Evolutionary conservation across 176 grass and related monocot genomes (phyloP).

Genomic region (Bolboschoenus planiculmis): DNA sequence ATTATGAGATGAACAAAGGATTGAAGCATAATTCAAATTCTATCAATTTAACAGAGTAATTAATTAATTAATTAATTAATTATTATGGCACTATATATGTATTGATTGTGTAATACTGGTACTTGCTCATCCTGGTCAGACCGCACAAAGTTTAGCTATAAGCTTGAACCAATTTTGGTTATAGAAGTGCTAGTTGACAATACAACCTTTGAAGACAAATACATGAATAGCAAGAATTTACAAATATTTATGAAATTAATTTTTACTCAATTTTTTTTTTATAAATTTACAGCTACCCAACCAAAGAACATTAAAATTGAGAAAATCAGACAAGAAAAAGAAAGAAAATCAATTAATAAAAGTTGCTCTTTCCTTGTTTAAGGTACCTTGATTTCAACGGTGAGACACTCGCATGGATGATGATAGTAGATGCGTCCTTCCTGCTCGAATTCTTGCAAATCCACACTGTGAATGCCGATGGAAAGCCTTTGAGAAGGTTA

Average conservation of each 20-base stretch:
- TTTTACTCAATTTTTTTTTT: background rate
- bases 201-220: background rate
- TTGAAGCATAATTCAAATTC: background rate
- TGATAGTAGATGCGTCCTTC: conserved; percentile 80
- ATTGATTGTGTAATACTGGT: background rate
- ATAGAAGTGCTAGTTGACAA: background rate
- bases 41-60: background rate
- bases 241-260: background rate
- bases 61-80: background rate
- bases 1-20: background rate
- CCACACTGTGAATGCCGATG: conserved; percentile 14
- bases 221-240: background rate
- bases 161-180: background rate
- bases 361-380: background rate
- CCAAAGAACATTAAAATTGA: background rate
- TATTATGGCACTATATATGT: background rate
- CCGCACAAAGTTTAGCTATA: background rate
- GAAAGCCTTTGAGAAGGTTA: conserved; percentile 32
- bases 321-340: background rate
- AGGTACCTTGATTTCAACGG: conserved; percentile 73
- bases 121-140: background rate
- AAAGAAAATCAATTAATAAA: background rate
- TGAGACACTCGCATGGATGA: conserved; percentile 87
- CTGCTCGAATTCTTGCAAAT: conserved; percentile 79
- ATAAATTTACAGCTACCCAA: no score